A percentile compares a stretch with the other conserved stretches of the same genome.
phyloP scores from a whole-genome alignment of 306 rosid genomes.

The cucumber (Cucumis sativus) region DNA sequence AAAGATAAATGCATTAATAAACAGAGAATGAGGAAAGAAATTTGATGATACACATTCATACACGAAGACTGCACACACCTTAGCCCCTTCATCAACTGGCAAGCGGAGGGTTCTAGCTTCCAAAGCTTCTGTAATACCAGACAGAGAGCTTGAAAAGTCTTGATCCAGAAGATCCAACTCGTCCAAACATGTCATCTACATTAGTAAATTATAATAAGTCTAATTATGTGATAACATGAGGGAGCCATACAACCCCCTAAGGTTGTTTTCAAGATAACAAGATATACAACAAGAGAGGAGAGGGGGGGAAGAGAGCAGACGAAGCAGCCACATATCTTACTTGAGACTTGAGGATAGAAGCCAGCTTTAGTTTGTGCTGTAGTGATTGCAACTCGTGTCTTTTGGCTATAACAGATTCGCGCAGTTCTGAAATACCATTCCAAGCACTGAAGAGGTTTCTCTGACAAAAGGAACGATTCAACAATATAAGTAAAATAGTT shows the following conservation, averaged over 20 bases:
- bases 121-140: conserved; percentile 77
- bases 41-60: conserved; percentile 12
- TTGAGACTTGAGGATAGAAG: conserved; percentile 67
- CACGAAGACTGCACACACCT: conserved; percentile 17
- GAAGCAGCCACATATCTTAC: conserved; percentile 35
- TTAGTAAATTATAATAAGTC: conserved; percentile 9
- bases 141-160: conserved; percentile 63
- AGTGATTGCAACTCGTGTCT: conserved; percentile 54
- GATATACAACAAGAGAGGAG: neutral
- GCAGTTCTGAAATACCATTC: conserved; percentile 50
- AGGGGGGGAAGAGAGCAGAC: no score
- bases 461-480: conserved; percentile 39
- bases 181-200: conserved; percentile 65
- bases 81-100: conserved; percentile 81
- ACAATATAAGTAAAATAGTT: neutral
- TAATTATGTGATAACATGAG: neutral
- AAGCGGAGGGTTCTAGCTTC: conserved; percentile 94
- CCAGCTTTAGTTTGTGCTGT: conserved; percentile 55
- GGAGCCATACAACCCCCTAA: neutral
- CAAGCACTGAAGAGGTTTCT: conserved; percentile 64
- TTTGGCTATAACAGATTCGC: conserved; percentile 83
- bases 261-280: neutral
- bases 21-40: neutral
- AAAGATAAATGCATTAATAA: neutral
- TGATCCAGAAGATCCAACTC: conserved; percentile 70